Evolutionary conservation across 352 stramenopile species (phyloP), one percentile per base, ranked within the genome.

Genomic region (Globisporangium camurandrum): DNA sequence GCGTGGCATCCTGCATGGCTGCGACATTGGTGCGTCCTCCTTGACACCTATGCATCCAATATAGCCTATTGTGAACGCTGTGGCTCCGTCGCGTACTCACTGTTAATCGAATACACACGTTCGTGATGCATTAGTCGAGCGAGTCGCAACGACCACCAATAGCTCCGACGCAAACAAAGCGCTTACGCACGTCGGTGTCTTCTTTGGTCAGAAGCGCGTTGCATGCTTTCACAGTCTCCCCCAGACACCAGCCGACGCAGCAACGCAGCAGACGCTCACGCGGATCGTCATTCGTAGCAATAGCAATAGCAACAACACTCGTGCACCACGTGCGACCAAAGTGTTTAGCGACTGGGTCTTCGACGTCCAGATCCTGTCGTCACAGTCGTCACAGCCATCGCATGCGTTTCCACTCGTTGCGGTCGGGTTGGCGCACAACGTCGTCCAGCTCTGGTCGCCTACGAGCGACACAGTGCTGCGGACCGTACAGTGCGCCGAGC

Each of bases 261-360:
- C 51, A 27, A 38, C 55, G 6, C 42, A 56, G 8, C 26, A n/a
- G 39, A 38, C 52, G 7, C 52, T 85, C 8, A 19, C 46, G 22
- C 57, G 62, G n/a, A n/a, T n/a, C 9, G 27, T 86, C 19, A 31
- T 19, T 5, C 12, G 8, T 3, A 70, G 71, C 41, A 75, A 67
- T 24, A 46, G 24, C 41, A 24, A 11, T 11, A n/a, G n/a, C n/a
- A n/a, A n/a, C n/a, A n/a, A n/a, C n/a, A n/a, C n/a, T n/a, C n/a
- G n/a, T n/a, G 22, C 43, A n/a, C 4, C 43, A 42, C 39, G 23
- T 10, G 16, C 14, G 3, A 54, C 66, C 19, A 86, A 83, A 55
- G 67, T 76, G 27, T 88, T 85, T 59, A 60, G 65, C n/a, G 79
- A 95, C 55, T 93, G 82, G 84, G 75, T 95, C 31, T 86, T 92